Percentiles rank a stretch among this genome's conserved stretches.
phyloP scores from a whole-genome alignment of 352 stramenopile genomes.

The Phytophthora crassamura region DNA sequence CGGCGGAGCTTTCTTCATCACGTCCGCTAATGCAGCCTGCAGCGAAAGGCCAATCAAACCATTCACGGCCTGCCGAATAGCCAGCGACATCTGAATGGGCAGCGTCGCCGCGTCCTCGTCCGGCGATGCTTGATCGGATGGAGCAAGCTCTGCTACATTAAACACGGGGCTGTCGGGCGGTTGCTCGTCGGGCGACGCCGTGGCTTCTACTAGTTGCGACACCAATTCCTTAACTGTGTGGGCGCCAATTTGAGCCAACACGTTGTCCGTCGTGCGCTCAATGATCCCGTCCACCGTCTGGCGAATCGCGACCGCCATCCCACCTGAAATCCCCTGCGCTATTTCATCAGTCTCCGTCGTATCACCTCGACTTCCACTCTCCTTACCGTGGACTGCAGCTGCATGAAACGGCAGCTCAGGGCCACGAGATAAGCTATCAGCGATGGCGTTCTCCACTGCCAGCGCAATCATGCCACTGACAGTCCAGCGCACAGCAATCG shows the following conservation, averaged over 20 bases:
- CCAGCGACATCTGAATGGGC: constrained; percentile 48
- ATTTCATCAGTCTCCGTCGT: neutral
- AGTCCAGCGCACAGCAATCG: constrained; percentile 51
- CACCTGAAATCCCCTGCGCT: constrained; percentile 27
- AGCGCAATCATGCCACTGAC: constrained; percentile 54
- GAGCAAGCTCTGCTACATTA: neutral
- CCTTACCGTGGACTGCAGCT: no score
- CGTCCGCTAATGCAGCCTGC: constrained; percentile 40
- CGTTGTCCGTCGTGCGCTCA: constrained; percentile 20
- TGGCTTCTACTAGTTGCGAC: constrained; percentile 14
- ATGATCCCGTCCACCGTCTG: constrained; percentile 43
- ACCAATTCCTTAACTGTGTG: constrained; percentile 17
- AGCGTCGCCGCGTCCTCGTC: constrained; percentile 23
- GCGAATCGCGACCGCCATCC: constrained; percentile 39
- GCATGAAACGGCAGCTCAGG: no score
- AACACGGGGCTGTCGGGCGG: neutral
- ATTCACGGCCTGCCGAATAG: constrained; percentile 43
- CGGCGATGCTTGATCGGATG: neutral
- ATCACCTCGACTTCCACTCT: neutral
- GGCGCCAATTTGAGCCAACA: constrained; percentile 21
- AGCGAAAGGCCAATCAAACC: constrained; percentile 53
- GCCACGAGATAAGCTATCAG: constrained; percentile 8
- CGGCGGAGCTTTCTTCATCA: constrained; percentile 25
- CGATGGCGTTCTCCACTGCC: constrained; percentile 43
- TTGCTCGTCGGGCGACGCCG: neutral